Evolutionary conservation across 164 flowering plant species (phyloP).

Genomic region (Nelumbo lutea): DNA sequence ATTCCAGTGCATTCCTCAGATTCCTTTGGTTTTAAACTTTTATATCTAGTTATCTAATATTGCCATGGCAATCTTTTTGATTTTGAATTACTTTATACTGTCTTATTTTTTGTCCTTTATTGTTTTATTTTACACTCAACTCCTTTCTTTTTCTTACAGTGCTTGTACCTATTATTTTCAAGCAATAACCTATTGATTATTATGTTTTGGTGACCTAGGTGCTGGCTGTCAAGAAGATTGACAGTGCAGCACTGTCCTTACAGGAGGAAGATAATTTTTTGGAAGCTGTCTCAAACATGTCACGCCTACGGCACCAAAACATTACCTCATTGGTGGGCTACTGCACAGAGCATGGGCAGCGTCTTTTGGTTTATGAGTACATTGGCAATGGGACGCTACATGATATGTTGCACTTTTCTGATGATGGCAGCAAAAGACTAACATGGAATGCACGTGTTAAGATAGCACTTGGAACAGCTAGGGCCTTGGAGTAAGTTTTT

Average conservation of each 20-base stretch:
- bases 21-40: too few relatives aligned
- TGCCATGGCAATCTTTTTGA: too few relatives aligned
- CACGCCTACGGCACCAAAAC: constrained; percentile 85
- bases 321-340: constrained; percentile 68
- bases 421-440: constrained; percentile 62
- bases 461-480: constrained; percentile 91
- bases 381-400: constrained; percentile 76
- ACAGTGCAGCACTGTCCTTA: constrained; percentile 77
- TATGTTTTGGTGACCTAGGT: constrained; percentile 32
- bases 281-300: constrained; percentile 90
- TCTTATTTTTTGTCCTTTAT: not conserved
- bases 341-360: constrained; percentile 91
- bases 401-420: constrained; percentile 80
- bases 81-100: too few relatives aligned
- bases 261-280: constrained; percentile 91
- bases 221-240: constrained; percentile 85
- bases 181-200: not conserved
- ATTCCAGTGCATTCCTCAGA: too few relatives aligned
- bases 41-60: too few relatives aligned
- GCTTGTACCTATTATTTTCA: not conserved
- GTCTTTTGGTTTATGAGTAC: constrained; percentile 77
- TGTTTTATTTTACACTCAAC: not conserved
- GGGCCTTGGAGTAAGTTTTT: constrained; percentile 82
- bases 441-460: constrained; percentile 89
- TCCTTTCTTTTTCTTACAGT: not conserved